These are phyloP conservation scores for Dictyostelium firmibasis DNA, from an alignment of 78 protist species.

Conservation along the genomic window DNA sequence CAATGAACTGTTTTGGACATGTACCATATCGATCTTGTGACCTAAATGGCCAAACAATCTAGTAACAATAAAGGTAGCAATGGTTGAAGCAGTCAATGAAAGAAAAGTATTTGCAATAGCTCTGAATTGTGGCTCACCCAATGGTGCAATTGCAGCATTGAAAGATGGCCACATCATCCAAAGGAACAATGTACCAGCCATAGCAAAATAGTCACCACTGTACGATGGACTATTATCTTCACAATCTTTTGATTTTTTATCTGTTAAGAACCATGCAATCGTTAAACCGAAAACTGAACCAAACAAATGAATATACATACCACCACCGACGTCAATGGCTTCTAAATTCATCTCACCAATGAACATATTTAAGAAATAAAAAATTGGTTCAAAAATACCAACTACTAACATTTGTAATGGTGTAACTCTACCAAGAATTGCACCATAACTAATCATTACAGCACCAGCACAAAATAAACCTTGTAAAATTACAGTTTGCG, in stretches of 20 bases:
- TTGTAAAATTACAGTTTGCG: slow-evolving; percentile 42
- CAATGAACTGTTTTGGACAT: slow-evolving; percentile 94
- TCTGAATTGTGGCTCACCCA: slow-evolving; percentile 62
- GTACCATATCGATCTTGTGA: slow-evolving; percentile 83
- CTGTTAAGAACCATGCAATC: slow-evolving; percentile 57
- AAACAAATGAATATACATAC: slow-evolving; percentile 93
- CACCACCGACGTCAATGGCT: slow-evolving; percentile 94
- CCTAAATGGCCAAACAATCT: slow-evolving; percentile 33
- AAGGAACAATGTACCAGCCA: slow-evolving; percentile 89
- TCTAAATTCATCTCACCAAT: slow-evolving; percentile 53
- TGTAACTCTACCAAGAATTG: slow-evolving; percentile 90
- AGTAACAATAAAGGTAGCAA: slow-evolving; percentile 70
- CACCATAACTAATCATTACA: slow-evolving; percentile 96
- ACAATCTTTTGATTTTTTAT: background rate
- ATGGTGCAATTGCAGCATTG: slow-evolving; percentile 91
- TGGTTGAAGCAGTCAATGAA: slow-evolving; percentile 33
- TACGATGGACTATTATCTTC: slow-evolving; percentile 43
- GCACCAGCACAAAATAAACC: slow-evolving; percentile 91
- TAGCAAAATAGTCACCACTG: slow-evolving; percentile 88
- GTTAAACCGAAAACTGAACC: slow-evolving; percentile 96
- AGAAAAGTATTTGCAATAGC: slow-evolving; percentile 78
- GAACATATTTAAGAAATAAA: slow-evolving; percentile 84
- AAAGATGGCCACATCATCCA: slow-evolving; percentile 96
- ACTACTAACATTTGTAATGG: slow-evolving; percentile 88
- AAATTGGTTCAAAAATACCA: slow-evolving; percentile 85